Evolutionary conservation across 306 rosid genomes (phyloP).

Genomic region (Urtica urens): DNA sequence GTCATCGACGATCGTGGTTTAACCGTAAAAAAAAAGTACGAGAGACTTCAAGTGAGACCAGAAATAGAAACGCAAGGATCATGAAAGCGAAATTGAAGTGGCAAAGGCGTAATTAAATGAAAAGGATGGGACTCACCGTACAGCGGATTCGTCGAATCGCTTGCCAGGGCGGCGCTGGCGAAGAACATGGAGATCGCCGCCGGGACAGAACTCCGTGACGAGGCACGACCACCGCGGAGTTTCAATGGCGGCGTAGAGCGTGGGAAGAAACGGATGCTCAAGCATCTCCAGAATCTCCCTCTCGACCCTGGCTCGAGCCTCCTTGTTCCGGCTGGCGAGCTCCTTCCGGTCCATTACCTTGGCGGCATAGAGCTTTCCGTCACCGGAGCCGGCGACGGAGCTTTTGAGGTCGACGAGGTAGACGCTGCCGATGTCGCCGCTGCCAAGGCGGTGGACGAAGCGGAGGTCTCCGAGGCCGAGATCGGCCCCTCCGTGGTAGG

Average conservation of each 20-base stretch:
- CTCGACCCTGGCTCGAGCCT: slow-evolving; percentile 27
- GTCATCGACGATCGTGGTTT: too few relatives aligned
- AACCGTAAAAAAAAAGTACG: too few relatives aligned
- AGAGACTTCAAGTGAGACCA: too few relatives aligned
- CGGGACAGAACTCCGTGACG: slow-evolving; percentile 44
- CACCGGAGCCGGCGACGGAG: background rate
- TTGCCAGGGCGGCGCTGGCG: slow-evolving; percentile 35
- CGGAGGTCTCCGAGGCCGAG: slow-evolving; percentile 22
- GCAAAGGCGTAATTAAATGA: too few relatives aligned
- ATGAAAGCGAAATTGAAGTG: background rate
- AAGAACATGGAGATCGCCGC: slow-evolving; percentile 46
- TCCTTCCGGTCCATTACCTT: slow-evolving; percentile 55
- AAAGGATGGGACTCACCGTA: slow-evolving; percentile 19
- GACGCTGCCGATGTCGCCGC: slow-evolving; percentile 47
- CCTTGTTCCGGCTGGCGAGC: slow-evolving; percentile 26
- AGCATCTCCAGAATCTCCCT: slow-evolving; percentile 32
- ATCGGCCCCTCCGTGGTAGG: background rate
- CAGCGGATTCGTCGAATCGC: slow-evolving; percentile 32
- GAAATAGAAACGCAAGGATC: background rate
- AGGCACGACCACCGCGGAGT: slow-evolving; percentile 35
- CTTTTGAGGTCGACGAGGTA: slow-evolving; percentile 35
- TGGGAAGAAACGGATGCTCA: slow-evolving; percentile 44
- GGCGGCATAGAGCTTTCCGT: slow-evolving; percentile 36
- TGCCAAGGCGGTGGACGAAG: slow-evolving; percentile 30
- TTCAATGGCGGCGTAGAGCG: slow-evolving; percentile 29